phyloP scores from a whole-genome alignment of 495 filamentous ascomycete species.

The Hypoxylon trugodes region DNA sequence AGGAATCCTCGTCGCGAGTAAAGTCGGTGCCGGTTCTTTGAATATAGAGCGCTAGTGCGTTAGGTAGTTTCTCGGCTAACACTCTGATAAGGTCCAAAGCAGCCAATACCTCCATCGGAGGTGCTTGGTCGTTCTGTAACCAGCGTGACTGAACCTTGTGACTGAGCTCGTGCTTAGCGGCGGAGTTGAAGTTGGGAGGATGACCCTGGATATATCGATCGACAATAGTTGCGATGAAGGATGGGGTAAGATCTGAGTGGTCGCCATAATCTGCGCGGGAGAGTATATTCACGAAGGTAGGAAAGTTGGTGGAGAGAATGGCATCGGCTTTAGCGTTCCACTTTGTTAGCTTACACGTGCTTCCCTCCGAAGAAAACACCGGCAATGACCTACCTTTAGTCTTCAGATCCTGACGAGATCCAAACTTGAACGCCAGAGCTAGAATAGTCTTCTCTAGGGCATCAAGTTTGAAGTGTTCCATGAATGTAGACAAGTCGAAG shows the following conservation, averaged over 20 bases:
- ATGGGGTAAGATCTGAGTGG: constrained; percentile 67
- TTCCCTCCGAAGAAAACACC: constrained; percentile 9
- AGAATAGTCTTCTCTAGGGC: constrained; percentile 86
- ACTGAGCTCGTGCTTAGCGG: constrained; percentile 71
- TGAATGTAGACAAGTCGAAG: constrained; percentile 90
- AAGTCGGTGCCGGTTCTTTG: constrained; percentile 74
- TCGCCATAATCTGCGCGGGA: constrained; percentile 63
- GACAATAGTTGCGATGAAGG: constrained; percentile 77
- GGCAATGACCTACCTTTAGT: constrained; percentile 74
- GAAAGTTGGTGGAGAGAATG: constrained; percentile 77
- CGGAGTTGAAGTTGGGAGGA: constrained; percentile 80
- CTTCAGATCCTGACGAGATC: constrained; percentile 78
- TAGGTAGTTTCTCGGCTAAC: constrained; percentile 65
- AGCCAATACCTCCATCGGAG: constrained; percentile 76
- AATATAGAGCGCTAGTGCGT: constrained; percentile 77
- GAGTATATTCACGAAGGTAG: constrained; percentile 76
- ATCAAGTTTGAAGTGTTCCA: constrained; percentile 93
- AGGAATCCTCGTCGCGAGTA: constrained; percentile 59
- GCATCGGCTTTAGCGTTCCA: constrained; percentile 71
- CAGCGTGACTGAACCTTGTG: constrained; percentile 76
- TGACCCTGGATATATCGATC: constrained; percentile 84
- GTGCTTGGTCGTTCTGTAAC: constrained; percentile 59
- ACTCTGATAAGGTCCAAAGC: constrained; percentile 77
- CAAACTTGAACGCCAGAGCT: constrained; percentile 85
- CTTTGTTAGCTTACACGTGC: constrained; percentile 42